A percentile compares a stretch with the other conserved stretches of the same genome.
Conservation (phyloP, 306 rosid species). For the Senna siamea region DNA sequence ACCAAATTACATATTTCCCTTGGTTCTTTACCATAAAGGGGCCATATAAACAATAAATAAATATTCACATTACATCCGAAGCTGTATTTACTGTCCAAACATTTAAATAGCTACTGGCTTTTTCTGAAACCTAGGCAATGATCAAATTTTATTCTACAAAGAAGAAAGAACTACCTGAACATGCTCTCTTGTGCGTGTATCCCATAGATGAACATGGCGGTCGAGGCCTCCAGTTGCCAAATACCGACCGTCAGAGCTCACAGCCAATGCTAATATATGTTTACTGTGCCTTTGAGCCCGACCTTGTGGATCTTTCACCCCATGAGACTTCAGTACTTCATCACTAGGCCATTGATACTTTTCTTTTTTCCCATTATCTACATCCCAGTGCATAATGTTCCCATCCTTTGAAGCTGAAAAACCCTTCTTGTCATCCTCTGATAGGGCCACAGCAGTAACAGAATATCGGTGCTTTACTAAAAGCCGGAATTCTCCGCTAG, state of each 20-base stretch:
- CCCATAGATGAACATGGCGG: constrained; percentile 98
- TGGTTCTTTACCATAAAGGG: neutral
- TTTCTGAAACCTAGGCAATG: constrained; percentile 4
- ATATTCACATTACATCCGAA: neutral
- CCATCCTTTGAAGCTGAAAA: constrained; percentile 98
- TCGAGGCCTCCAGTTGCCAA: constrained; percentile 91
- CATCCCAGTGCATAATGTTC: constrained; percentile 83
- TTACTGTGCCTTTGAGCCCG: constrained; percentile 74
- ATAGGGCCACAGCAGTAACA: constrained; percentile 78
- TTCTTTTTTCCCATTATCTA: constrained; percentile 77
- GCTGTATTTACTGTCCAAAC: neutral
- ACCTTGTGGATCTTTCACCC: constrained; percentile 81
- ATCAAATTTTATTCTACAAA: neutral
- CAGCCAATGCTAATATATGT: constrained; percentile 69
- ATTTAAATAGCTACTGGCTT: neutral
- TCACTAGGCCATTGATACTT: constrained; percentile 81
- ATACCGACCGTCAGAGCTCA: constrained; percentile 89
- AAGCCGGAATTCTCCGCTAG: constrained; percentile 60
- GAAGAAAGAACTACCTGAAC: constrained; percentile 61
- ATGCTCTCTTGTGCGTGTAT: constrained; percentile 85
- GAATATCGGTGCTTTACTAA: constrained; percentile 78
- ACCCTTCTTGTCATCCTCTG: constrained; percentile 85
- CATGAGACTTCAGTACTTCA: constrained; percentile 71
- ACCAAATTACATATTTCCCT: neutral
- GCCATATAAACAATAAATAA: neutral